Base-by-base conservation (phyloP, 768 basidiomycete genomes). In the Atractiella rhizophila region DNA sequence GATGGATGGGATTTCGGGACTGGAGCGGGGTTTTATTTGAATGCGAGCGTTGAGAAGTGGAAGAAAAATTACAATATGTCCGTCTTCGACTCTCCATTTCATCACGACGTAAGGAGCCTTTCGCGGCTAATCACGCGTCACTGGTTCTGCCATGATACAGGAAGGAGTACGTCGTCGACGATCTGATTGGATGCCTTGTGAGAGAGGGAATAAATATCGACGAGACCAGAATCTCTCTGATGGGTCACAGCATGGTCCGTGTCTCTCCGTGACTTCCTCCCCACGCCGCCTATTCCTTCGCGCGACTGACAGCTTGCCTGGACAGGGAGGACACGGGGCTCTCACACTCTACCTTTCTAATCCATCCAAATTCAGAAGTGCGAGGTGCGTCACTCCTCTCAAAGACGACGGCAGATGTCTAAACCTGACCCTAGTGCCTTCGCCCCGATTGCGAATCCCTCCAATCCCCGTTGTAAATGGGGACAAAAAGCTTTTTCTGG, bases 11-110 rank as follows among this genome's bases (percentile, higher is more conserved):
- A 44, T 28, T 39, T 39, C 10, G 40, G 41, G 13, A 48, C 44
- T 66, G 71, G 66, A 33, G 91, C 91, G 33, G 88, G 91, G 27
- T 98, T 96, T 63, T 96, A 98, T 59, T 57, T 98, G 50, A 73
- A 91, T 55, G 88, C 88, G 3, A 91, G 82, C 2, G 66, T 70
- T 9, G 56, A 58, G 10, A 52, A 55, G 32, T 64, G 54, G 51
- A 51, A 47, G 37, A 61, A 60, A 52, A 46, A 61, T 51, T 55
- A 55, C 51, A 55, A 55, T 39, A 55, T 55, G 54, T 54, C 28
- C 2, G 50, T 28, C 4, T 8, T 21, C 13, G 26, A 32, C 5
- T 37, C 5, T 8, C 15, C 19, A 4, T n/a, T 25, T 31, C 43
- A 21, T 18, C 30, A 20, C 5, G n/a, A n/a, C n/a, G n/a, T n/a